Conservation (phyloP, 495 filamentous ascomycete genomes). For the Patellaria atrata region DNA sequence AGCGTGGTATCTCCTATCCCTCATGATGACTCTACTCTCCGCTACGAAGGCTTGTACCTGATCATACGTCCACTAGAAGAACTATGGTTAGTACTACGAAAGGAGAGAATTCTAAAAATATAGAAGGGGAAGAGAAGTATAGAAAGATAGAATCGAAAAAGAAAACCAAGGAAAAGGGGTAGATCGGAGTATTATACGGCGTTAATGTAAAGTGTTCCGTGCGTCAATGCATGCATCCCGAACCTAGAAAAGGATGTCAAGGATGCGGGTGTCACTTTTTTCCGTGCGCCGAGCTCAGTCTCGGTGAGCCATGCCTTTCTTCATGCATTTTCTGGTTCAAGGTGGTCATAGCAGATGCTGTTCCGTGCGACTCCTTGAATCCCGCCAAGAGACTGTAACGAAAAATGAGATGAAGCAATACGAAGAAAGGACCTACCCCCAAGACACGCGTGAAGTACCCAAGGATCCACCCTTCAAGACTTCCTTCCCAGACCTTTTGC, state of each 20-base stretch:
- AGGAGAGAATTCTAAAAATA: neutral
- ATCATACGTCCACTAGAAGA: constrained; percentile 13
- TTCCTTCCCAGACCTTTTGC: constrained; percentile 12
- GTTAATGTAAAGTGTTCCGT: too few relatives aligned
- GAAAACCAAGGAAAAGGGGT: too few relatives aligned
- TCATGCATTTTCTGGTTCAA: too few relatives aligned
- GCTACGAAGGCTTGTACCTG: constrained; percentile 15
- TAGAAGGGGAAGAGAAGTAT: constrained; percentile 2
- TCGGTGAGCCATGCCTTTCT: too few relatives aligned
- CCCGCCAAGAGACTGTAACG: neutral
- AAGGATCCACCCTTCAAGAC: constrained; percentile 16
- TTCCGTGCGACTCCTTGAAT: neutral
- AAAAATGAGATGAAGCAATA: neutral
- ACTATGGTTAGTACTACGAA: neutral
- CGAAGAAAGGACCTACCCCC: constrained; percentile 8
- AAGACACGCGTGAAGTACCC: constrained; percentile 13
- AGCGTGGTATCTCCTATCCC: constrained; percentile 16
- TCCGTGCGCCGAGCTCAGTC: too few relatives aligned
- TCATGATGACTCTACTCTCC: constrained; percentile 8
- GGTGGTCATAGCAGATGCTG: neutral
- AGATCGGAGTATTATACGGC: neutral
- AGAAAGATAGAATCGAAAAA: too few relatives aligned
- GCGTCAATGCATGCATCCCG: too few relatives aligned
- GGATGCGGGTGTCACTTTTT: neutral
- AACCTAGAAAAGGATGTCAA: constrained; percentile 1